Conservation (phyloP, 768 basidiomycete species). For the Pleurotus pulmonarius region DNA sequence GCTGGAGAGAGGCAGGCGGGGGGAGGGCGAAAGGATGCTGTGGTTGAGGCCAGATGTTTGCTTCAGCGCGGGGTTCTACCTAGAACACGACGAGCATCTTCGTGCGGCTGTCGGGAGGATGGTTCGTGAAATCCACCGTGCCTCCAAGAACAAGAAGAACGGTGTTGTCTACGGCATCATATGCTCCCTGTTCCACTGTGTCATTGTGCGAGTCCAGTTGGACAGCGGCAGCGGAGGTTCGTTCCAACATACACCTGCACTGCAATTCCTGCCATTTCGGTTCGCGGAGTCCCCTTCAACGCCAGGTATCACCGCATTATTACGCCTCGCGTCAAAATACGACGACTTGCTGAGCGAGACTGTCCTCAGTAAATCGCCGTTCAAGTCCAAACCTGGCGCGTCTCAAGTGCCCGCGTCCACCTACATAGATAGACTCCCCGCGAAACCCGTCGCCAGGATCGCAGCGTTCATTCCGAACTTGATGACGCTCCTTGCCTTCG, state of each 20-base stretch:
- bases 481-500: not conserved
- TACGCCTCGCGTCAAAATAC: constrained; percentile 7
- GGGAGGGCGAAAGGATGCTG: not conserved
- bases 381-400: not conserved
- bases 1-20: not conserved
- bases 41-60: not conserved
- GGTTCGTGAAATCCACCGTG: not conserved
- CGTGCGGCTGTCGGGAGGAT: not conserved
- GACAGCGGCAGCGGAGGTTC: constrained; percentile 3
- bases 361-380: not conserved
- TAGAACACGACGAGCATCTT: not conserved
- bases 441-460: not conserved
- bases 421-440: not conserved
- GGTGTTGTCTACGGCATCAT: constrained; percentile 9
- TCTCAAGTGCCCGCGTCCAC: not conserved
- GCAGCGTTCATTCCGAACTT: not conserved
- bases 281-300: constrained; percentile 12
- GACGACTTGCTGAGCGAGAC: not conserved
- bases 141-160: not conserved
- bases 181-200: constrained; percentile 19
- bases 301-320: constrained; percentile 11
- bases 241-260: constrained; percentile 10
- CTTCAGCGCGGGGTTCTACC: not conserved
- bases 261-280: constrained; percentile 18
- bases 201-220: constrained; percentile 10